Evolutionary conservation across 192 early-diverging fungal species (phyloP).

Genomic region (Coemansia reversa): DNA sequence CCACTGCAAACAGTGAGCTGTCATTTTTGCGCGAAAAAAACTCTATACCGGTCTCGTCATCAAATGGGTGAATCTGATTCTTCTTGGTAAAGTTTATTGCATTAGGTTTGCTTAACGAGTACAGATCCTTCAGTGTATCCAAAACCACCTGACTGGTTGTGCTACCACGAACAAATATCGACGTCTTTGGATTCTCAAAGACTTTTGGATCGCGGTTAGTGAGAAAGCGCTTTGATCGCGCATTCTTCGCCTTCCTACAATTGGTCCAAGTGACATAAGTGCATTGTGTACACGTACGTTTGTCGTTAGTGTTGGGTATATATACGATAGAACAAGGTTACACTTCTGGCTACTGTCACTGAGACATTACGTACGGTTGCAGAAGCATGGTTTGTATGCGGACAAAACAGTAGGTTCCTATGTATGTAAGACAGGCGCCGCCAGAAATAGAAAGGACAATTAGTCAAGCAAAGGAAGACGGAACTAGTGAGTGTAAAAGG

Average conservation of each 20-base stretch:
- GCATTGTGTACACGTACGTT: background rate
- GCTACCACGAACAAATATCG: conserved; percentile 85
- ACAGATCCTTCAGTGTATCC: conserved; percentile 87
- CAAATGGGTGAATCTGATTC: conserved; percentile 96
- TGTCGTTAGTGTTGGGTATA: background rate
- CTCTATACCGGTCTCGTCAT: conserved; percentile 86
- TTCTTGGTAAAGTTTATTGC: conserved; percentile 88
- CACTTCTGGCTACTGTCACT: background rate
- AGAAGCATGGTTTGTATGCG: conserved; percentile 1
- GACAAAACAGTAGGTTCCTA: background rate
- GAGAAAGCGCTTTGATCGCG: conserved; percentile 80
- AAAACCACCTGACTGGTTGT: conserved; percentile 82
- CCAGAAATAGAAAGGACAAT: background rate
- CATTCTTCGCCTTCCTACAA: conserved; percentile 77
- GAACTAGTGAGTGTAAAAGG: background rate
- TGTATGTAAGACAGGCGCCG: background rate
- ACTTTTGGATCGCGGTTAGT: conserved; percentile 88
- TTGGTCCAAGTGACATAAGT: background rate
- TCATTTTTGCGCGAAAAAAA: conserved; percentile 98
- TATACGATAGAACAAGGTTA: background rate
- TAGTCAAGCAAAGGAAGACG: background rate
- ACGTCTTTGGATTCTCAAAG: conserved; percentile 87
- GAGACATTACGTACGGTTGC: conserved; percentile 10
- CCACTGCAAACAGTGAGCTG: conserved; percentile 85
- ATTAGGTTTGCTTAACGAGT: conserved; percentile 85